Base-by-base conservation (phyloP, 495 filamentous ascomycete species). In the Penicillium goetzii region DNA sequence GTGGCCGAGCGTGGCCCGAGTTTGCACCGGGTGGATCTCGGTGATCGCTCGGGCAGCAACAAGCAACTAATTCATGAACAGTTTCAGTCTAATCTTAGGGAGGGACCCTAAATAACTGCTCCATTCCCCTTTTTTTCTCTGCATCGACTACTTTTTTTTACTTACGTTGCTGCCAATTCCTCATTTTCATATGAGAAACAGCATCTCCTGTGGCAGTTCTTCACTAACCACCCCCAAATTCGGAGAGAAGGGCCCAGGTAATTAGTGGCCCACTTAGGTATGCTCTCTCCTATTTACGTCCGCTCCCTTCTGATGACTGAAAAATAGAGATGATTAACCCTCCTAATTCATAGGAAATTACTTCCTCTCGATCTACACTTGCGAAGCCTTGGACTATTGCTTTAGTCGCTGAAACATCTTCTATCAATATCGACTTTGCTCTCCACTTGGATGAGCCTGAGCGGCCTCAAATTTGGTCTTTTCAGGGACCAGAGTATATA, bases 11-110 rank as follows among this genome's bases (percentile, higher is more conserved):
- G 32, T 52, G 23, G 12, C 4, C 58, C 58, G 58, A 60, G 58
- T 52, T 60, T 60, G 41, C 30, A 17, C 58, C 56, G 57, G 57
- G 40, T 50, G 43, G 43, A 51, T 43, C 17, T 60, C 58, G 58
- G 58, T 21, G 26, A 33, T 57, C 6, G 36, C 15, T 57, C 55
- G 55, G 55, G 55, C 34, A 28, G 21, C 55, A 32, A 30, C 4
- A 2, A 40, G 12, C 4, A 40, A 40, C 34, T 36, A 36, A 36
- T 2, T 17, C 4, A 40, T 14, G 12, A 15, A 40, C 36, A 40
- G 36, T 40, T 40, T 40, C 36, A 40, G 36, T 17, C 15, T 40
- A 40, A 14, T 40, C 15, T 40, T 5, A 6, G 12, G 36, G 30
- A 30, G 7, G 17, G 52, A 36, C 12, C 15, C 32, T 33, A 55